A percentile compares a stretch with the other conserved stretches of the same genome.
These are phyloP conservation scores for Pythium inflatum DNA, from an alignment of 352 stramenopile genomes.

Conservation along the genomic window DNA sequence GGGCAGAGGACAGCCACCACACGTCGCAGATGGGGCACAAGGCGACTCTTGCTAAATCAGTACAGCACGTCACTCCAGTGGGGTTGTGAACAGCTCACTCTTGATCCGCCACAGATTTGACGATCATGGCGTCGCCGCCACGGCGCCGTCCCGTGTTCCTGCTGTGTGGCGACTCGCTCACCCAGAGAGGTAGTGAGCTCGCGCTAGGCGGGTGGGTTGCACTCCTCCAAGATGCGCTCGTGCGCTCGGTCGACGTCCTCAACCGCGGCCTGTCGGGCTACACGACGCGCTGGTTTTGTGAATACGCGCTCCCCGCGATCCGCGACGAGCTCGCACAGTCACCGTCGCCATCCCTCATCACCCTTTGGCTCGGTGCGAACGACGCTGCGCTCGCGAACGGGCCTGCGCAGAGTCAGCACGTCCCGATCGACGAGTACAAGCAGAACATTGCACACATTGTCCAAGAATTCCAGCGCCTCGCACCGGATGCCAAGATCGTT, in stretches of 20 bases:
- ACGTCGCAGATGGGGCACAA: no score
- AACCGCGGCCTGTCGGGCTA: constrained; percentile 64
- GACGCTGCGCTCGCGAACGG: constrained; percentile 51
- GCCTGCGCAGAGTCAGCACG: constrained; percentile 42
- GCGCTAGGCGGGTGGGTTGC: constrained; percentile 46
- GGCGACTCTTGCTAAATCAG: no score
- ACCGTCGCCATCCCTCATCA: constrained; percentile 39
- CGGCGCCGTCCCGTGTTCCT: constrained; percentile 50
- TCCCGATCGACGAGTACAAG: constrained; percentile 52
- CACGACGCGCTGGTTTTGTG: constrained; percentile 48
- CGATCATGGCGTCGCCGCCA: no score
- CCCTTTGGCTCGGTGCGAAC: constrained; percentile 61
- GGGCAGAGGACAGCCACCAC: no score
- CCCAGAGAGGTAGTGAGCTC: constrained; percentile 40
- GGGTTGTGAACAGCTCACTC: no score
- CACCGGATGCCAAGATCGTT: constrained; percentile 43
- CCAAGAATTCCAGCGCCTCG: constrained; percentile 26
- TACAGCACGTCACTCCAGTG: no score
- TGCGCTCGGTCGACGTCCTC: constrained; percentile 56
- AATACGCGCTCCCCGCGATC: constrained; percentile 38
- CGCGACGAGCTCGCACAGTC: constrained; percentile 37
- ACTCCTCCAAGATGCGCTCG: constrained; percentile 51
- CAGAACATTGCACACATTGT: constrained; percentile 52
- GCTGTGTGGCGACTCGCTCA: constrained; percentile 72
- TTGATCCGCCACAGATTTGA: no score